phyloP scores from a whole-genome alignment of 2,329 filamentous ascomycete genomes.

The Penicillium sp. region DNA sequence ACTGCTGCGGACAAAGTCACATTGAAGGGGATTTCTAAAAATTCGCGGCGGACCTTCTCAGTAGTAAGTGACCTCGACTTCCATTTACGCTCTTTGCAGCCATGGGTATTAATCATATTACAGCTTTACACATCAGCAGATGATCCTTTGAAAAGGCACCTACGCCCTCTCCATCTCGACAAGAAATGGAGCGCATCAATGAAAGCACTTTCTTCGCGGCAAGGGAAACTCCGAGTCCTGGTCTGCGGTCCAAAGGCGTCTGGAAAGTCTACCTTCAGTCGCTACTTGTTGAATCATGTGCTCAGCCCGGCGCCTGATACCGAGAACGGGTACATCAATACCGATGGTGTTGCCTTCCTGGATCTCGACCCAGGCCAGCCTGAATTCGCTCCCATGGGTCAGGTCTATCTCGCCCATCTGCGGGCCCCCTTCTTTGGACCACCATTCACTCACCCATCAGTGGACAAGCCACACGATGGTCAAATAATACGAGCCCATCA shows the following conservation, averaged over 20 bases:
- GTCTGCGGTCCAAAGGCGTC: constrained; percentile 54
- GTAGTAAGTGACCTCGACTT: constrained; percentile 31
- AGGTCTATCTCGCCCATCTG: constrained; percentile 54
- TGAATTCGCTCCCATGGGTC: constrained; percentile 56
- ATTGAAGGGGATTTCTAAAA: constrained; percentile 24
- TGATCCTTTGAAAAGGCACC: constrained; percentile 39
- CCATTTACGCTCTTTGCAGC: not conserved
- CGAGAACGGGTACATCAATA: constrained; percentile 27
- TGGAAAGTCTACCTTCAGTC: constrained; percentile 58
- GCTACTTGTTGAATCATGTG: constrained; percentile 53
- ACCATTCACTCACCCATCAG: constrained; percentile 50
- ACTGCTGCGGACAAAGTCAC: constrained; percentile 33
- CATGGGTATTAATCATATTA: constrained; percentile 14
- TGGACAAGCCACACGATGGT: constrained; percentile 34
- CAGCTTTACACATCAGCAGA: constrained; percentile 43
- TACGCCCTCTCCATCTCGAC: constrained; percentile 42
- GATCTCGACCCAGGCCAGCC: constrained; percentile 58
- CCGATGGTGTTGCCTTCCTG: constrained; percentile 49
- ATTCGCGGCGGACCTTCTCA: constrained; percentile 37
- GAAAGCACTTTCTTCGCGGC: constrained; percentile 42
- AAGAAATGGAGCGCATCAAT: constrained; percentile 44
- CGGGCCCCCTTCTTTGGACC: constrained; percentile 52
- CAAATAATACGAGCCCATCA: constrained; percentile 50
- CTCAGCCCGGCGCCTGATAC: constrained; percentile 40
- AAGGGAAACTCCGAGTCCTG: constrained; percentile 41